phyloP scores from a whole-genome alignment of 495 filamentous ascomycete species.

The Penicillium crystallinum region DNA sequence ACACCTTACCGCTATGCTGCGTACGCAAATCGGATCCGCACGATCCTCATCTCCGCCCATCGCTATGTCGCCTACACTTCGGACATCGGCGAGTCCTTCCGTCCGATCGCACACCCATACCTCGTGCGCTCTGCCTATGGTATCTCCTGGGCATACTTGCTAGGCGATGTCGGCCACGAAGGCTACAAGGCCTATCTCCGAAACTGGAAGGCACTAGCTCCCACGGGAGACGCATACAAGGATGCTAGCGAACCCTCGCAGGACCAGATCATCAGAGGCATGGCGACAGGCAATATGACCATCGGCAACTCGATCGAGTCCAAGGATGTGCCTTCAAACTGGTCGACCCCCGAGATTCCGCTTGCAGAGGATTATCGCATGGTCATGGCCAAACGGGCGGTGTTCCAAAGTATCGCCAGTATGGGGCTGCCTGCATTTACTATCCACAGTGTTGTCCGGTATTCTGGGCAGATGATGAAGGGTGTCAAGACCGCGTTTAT shows the following conservation, averaged over 20 bases:
- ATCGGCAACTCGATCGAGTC: conserved; percentile 5
- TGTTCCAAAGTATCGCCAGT: conserved; percentile 85
- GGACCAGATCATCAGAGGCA: conserved; percentile 31
- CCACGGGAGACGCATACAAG: conserved; percentile 39
- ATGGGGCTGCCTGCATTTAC: conserved; percentile 96
- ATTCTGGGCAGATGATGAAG: conserved; percentile 78
- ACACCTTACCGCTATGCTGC: conserved; percentile 85
- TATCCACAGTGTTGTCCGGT: conserved; percentile 85
- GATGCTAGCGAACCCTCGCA: conserved; percentile 31
- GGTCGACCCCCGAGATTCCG: conserved; percentile 48
- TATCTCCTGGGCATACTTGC: conserved; percentile 85
- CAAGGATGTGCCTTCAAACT: conserved; percentile 25
- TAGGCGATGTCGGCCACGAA: conserved; percentile 87
- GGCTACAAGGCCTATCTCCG: conserved; percentile 91
- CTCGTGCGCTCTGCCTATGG: conserved; percentile 80
- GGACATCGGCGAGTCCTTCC: conserved; percentile 95
- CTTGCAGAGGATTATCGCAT: conserved; percentile 85
- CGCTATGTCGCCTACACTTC: conserved; percentile 97
- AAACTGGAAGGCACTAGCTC: conserved; percentile 56
- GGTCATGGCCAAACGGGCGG: conserved; percentile 82
- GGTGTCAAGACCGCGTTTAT: conserved; percentile 66
- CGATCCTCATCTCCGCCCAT: conserved; percentile 84
- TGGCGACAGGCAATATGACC: conserved; percentile 38
- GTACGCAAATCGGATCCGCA: conserved; percentile 81
- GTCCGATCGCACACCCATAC: conserved; percentile 81